Base-by-base conservation (phyloP, 768 basidiomycete species). In the Psilocybe azurescens region DNA sequence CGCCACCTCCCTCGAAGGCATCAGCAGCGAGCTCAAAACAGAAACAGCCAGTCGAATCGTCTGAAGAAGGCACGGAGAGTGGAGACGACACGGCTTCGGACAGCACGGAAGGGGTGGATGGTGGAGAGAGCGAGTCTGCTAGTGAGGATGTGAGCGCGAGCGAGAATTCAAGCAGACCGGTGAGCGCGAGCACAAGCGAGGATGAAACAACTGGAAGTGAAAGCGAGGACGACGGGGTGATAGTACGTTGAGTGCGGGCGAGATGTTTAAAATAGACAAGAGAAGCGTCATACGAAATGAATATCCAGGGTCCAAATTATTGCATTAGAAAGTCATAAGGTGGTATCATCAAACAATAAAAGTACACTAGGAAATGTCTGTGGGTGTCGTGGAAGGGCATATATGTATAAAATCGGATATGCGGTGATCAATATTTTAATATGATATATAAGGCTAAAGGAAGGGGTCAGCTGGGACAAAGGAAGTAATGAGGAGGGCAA, bases 371-470 rank as follows among this genome's bases (percentile, higher is more conserved):
- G 56, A 39, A 20, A 47, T 10, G 64, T 62, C 54, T 57, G 54
- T 57, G 50, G 18, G 9, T 24, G 60, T 58, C 53, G 44, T 65
- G 51, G 30, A 29, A 41, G 20, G 8, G 13, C 18, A 33, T 30
- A 50, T 53, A 47, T 11, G 33, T 59, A 13, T 50, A 7, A 13
- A 48, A 47, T 13, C 1, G 20, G 56, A 13, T 14, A 24, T 33
- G 38, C 41, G 28, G 53, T 38, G 28, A 62, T 77, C 79, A 91
- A 64, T 90, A 89, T 73, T 93, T 93, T 62, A 91, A 73, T 66
- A 93, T 92, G 71, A 94, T 91, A 77, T 92, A 94, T 11, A 94
- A 72, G 14, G 92, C 91, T 91, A 65, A 56, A 49, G 58, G 41
- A 36, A n/a, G 33, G 38, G 39, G 41, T 72, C 50, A 72, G 69